These are phyloP conservation scores for Cyberlindnera mycetangii DNA, from an alignment of 805 yeast genomes.

Conservation along the genomic window DNA sequence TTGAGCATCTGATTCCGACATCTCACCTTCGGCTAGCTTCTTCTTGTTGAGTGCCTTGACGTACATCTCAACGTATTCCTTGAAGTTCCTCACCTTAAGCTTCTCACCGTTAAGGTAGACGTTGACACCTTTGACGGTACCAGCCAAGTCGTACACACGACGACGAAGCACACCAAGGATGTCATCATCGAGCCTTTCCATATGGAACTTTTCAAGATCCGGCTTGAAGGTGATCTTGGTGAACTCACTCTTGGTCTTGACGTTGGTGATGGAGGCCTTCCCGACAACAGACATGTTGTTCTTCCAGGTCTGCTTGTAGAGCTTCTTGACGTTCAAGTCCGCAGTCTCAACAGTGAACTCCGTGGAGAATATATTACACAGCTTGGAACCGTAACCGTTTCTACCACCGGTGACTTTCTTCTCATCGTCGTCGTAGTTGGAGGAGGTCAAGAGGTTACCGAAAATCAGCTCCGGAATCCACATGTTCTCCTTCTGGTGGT, in stretches of 20 bases:
- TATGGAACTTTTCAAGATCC: slow-evolving; percentile 77
- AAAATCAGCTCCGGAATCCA: slow-evolving; percentile 95
- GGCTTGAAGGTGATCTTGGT: slow-evolving; percentile 89
- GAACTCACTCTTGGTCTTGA: slow-evolving; percentile 59
- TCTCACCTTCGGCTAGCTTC: slow-evolving; percentile 28
- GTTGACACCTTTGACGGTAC: slow-evolving; percentile 80
- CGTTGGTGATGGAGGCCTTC: slow-evolving; percentile 61
- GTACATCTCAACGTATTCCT: slow-evolving; percentile 84
- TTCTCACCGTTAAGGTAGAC: slow-evolving; percentile 76
- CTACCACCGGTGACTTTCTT: slow-evolving; percentile 98
- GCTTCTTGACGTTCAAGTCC: slow-evolving; percentile 57
- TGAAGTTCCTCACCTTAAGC: slow-evolving; percentile 71
- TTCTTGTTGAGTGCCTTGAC: slow-evolving; percentile 66
- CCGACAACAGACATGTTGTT: slow-evolving; percentile 78
- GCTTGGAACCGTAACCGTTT: slow-evolving; percentile 96
- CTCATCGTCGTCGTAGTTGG: slow-evolving; percentile 93
- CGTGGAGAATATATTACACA: slow-evolving; percentile 93
- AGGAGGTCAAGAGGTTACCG: slow-evolving; percentile 91
- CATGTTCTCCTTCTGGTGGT: slow-evolving; percentile 86
- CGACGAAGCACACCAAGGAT: slow-evolving; percentile 80
- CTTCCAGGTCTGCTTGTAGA: slow-evolving; percentile 82
- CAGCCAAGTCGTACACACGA: slow-evolving; percentile 94
- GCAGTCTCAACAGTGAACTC: slow-evolving; percentile 87
- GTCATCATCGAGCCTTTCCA: slow-evolving; percentile 83
- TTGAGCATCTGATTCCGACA: slow-evolving; percentile 34